phyloP scores from a whole-genome alignment of 345 rosid species.

The Camelina laxa region DNA sequence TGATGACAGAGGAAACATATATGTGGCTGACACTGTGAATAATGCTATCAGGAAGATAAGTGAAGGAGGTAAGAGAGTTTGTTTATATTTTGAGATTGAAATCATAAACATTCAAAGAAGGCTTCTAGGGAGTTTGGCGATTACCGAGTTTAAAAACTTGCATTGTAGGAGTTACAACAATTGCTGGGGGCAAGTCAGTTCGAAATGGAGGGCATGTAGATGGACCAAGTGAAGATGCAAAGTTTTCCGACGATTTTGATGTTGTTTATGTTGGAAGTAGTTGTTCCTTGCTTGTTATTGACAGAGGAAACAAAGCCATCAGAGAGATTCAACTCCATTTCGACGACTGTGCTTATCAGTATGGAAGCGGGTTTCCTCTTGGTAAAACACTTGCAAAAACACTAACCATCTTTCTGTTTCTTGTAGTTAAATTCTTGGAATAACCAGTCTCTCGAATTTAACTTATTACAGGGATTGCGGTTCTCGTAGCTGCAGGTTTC shows the following conservation, averaged over 20 bases:
- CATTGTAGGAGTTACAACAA: constrained; percentile 87
- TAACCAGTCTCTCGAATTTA: background rate
- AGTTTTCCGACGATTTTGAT: constrained; percentile 93
- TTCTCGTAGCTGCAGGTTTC: constrained; percentile 95
- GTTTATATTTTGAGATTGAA: background rate
- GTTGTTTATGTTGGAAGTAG: constrained; percentile 96
- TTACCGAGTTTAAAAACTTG: constrained; percentile 14
- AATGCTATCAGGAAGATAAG: constrained; percentile 96
- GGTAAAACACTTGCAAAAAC: constrained; percentile 52
- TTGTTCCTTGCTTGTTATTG: constrained; percentile 92
- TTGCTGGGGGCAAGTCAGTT: constrained; percentile 88
- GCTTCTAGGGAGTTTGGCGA: background rate
- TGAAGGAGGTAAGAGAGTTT: constrained; percentile 69
- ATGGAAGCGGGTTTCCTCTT: constrained; percentile 91
- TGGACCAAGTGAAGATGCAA: constrained; percentile 99
- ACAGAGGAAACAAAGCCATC: constrained; percentile 90
- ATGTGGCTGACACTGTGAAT: constrained; percentile 87
- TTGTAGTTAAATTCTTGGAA: background rate
- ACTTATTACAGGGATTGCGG: constrained; percentile 69
- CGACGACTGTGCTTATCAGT: constrained; percentile 98
- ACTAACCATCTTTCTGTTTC: background rate
- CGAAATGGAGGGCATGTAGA: constrained; percentile 89
- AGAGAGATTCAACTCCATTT: constrained; percentile 98
- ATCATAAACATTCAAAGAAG: background rate
- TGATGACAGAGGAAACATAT: constrained; percentile 94